Evolutionary conservation across 768 basidiomycete genomes (phyloP), one percentile per base, ranked within the genome.

Genomic region (Dentipellis fragilis): DNA sequence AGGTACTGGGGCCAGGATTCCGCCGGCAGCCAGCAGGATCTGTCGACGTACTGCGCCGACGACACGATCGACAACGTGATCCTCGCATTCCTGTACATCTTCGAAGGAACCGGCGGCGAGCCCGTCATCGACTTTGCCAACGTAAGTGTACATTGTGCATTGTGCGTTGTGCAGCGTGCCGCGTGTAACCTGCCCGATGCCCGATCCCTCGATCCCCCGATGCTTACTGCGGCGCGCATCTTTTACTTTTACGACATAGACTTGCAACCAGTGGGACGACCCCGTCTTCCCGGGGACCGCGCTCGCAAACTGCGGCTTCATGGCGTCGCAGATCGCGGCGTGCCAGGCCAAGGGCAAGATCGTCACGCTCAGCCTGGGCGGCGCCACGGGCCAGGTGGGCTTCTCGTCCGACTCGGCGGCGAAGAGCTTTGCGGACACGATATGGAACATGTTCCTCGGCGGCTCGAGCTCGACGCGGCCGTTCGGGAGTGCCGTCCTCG

Each of bases 371-470:
- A 69, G 67, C 50, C 61, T 74, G 10, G 69, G 70, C 23, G 68
- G 69, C 21, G 82, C 80, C 2, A 79, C 78, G 1, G 86, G 84
- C n/a, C 73, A 76, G 17, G 80, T 77, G 17, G 78, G 78, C 5
- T 88, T 88, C 64, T 63, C 73, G 45, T 80, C 76, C 49, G 83
- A 81, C 55, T 66, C 72, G 1, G 77, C 85, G 59, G 87, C 80
- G 2, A 62, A 68, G 12, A 65, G 72, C 2, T 88, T 85, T 64
- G 86, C 81, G 0, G 72, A 82, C 52, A 81, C 79, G 0, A 80
- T 89, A 52, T 89, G 87, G 87, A 72, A 85, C 63, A 57, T 85
- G 51, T 87, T 88, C 67, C 70, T 89, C 29, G 87, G 85, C 8
- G 84, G 85, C 16, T 72, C 71, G 1, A 80, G 78, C 56, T 65